Percentiles rank a stretch among this genome's conserved stretches.
Evolutionary conservation across 352 stramenopile species (phyloP).

Genomic region (Peronospora destructor): DNA sequence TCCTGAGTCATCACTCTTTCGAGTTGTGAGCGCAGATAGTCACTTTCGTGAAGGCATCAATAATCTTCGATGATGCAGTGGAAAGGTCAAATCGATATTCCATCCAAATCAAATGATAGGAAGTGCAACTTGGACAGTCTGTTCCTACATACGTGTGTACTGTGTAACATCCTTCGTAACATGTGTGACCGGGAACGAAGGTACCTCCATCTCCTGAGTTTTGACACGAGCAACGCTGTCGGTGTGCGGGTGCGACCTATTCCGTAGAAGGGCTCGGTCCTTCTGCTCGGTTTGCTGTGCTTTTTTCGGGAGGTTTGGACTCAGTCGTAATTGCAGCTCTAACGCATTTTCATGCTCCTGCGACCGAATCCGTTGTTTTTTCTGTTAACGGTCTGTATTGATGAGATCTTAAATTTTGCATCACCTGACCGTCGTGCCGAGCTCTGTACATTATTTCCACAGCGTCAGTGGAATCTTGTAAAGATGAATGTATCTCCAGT

Average conservation of each 20-base stretch:
- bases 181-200: too few species aligned
- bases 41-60: too few species aligned
- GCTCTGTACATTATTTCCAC: conserved; percentile 78
- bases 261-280: conserved; percentile 3
- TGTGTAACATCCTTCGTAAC: too few species aligned
- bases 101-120: too few species aligned
- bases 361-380: conserved; percentile 77
- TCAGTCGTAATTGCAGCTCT: conserved; percentile 92
- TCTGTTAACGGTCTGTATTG: conserved; percentile 94
- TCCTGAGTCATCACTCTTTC: too few species aligned
- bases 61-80: too few species aligned
- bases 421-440: conserved; percentile 91
- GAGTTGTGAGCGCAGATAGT: too few species aligned
- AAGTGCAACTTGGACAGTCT: too few species aligned
- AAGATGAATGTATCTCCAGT: conserved; percentile 70
- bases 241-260: conserved; percentile 69
- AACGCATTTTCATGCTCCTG: conserved; percentile 59
- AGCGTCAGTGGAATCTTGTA: conserved; percentile 79
- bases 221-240: too few species aligned
- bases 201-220: too few species aligned
- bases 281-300: conserved; percentile 62
- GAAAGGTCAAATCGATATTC: too few species aligned
- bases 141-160: too few species aligned
- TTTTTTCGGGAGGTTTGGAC: conserved; percentile 96
- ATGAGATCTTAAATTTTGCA: conserved; percentile 40